Conservation (phyloP, 257 asterid genomes). For the Lycium barbarum region DNA sequence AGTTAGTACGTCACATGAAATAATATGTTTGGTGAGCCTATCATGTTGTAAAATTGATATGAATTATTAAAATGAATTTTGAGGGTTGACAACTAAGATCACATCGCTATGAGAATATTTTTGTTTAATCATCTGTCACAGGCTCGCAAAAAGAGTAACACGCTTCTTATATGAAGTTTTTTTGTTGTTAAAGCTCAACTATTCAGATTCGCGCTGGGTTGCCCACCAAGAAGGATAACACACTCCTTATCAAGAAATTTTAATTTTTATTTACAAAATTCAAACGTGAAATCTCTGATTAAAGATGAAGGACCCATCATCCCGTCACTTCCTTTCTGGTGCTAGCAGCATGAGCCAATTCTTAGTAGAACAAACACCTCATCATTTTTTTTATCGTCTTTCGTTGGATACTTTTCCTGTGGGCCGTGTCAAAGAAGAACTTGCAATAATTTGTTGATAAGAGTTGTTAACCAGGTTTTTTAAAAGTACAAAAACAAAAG, state of each 20-base stretch:
- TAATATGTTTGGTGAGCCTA: constrained; percentile 20
- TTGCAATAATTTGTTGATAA: neutral
- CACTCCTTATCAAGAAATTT: no score
- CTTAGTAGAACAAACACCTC: neutral
- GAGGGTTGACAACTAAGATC: constrained; percentile 5
- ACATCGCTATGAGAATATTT: neutral
- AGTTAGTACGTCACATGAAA: neutral
- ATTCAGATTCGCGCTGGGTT: neutral
- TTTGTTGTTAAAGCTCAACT: no score
- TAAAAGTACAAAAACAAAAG: neutral
- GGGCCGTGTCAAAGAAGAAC: neutral
- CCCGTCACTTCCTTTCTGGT: no score
- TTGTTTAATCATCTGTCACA: neutral
- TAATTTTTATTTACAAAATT: no score
- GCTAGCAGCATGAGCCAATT: neutral
- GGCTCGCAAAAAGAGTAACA: no score
- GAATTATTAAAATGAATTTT: neutral
- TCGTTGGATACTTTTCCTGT: neutral
- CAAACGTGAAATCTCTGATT: no score
- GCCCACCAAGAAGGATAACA: no score
- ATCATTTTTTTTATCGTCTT: neutral
- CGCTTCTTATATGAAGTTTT: no score
- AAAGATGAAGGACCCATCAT: no score
- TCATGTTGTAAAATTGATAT: neutral
- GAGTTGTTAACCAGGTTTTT: neutral